Evolutionary conservation across 306 rosid genomes (phyloP).

Genomic region (Quercus ilex): DNA sequence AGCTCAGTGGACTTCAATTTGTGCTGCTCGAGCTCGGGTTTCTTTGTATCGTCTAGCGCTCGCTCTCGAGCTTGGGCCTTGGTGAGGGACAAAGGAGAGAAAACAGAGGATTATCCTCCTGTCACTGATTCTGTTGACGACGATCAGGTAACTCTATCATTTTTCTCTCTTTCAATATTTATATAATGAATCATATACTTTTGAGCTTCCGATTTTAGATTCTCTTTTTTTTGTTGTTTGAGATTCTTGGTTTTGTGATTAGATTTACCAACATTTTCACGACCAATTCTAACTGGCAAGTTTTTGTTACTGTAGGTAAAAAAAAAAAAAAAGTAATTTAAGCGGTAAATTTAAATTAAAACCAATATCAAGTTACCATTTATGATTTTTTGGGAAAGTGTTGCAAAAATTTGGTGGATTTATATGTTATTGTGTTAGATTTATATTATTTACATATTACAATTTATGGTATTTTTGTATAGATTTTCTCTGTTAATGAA

Average conservation of each 20-base stretch:
- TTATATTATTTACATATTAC: too few relatives aligned
- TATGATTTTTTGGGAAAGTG: too few relatives aligned
- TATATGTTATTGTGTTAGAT: too few relatives aligned
- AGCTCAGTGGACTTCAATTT: background rate
- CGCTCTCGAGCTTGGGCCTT: constrained; percentile 13
- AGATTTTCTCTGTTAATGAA: background rate
- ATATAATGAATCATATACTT: background rate
- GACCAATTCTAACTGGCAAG: too few relatives aligned
- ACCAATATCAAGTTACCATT: too few relatives aligned
- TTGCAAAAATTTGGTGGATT: too few relatives aligned
- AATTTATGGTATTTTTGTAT: background rate
- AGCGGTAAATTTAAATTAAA: too few relatives aligned
- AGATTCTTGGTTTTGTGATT: background rate
- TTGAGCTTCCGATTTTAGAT: background rate
- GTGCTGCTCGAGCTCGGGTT: constrained; percentile 3
- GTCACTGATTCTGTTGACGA: constrained; percentile 9
- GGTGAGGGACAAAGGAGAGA: constrained; percentile 17
- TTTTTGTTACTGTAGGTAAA: too few relatives aligned
- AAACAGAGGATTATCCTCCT: background rate
- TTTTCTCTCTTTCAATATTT: background rate
- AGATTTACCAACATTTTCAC: background rate
- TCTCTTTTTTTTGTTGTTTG: background rate
- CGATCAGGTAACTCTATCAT: constrained; percentile 7
- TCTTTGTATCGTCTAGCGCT: background rate
- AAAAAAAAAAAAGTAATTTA: too few relatives aligned